Base-by-base conservation (phyloP, 331 rosid genomes). In the Cydonia oblonga region DNA sequence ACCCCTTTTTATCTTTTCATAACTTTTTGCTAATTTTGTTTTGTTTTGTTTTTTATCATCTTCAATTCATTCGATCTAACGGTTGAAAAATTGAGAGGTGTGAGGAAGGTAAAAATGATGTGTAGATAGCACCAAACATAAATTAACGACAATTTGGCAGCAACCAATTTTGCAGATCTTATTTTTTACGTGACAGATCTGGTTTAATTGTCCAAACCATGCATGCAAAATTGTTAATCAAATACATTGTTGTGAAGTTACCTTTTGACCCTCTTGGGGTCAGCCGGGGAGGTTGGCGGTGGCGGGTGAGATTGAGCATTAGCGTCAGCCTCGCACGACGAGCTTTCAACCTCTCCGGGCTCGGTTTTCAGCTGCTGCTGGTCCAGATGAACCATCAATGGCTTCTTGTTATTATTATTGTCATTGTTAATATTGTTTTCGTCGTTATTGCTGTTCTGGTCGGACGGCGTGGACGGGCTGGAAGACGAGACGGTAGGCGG, bases 251-350 rank as follows among this genome's bases (percentile, higher is more conserved):
- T 16, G 18, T 2, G 29, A 3, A 25, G 49, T 74, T 86, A 93
- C 98, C 98, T 89, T 78, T 93, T 93, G 64, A 93, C 97, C 88
- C 96, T 85, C 73, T 93, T 93, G 44, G 96, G 96, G 74, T 93
- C 98, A 53, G 33, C 40, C 2, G 74, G 56, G 8, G 75, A 28
- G 38, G 87, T 68, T 26, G 70, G 53, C 6, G 84, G 88, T 20
- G 84, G 65, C 63, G 65, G 73, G 25, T 79, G 75, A 2, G 79
- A 46, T 18, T 88, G 65, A 61, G 65, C 69, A 44, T 81, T 72
- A 8, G 78, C 51, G 19, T 88, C 87, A 8, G 56, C 66, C 67
- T 82, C 87, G 66, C 83, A 74, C n/a, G 33, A 59, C 3, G 83
- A 74, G 82, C 88, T 77, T 28, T 89, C 96, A 10, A 78, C 96